A percentile compares a stretch with the other conserved stretches of the same genome.
Conservation (phyloP, 83 land plant genomes). For the Larix sibirica region DNA sequence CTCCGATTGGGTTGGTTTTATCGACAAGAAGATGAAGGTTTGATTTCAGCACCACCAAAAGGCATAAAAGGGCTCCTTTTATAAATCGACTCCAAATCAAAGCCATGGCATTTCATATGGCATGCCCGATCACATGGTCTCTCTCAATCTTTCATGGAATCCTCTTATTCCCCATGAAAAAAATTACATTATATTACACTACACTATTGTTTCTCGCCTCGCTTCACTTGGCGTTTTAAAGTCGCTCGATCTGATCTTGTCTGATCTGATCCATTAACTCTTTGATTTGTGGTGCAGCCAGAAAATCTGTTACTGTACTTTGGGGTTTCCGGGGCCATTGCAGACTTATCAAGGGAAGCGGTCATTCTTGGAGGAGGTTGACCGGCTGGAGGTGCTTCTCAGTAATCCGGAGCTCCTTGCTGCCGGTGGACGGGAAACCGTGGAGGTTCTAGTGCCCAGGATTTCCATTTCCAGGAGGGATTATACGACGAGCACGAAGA, state of each 20-base stretch:
- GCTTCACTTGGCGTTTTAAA: neutral
- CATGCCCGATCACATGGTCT: slow-evolving; percentile 70
- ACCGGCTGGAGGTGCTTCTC: slow-evolving; percentile 38
- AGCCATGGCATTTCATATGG: slow-evolving; percentile 68
- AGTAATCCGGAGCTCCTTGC: slow-evolving; percentile 28
- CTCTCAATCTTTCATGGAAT: neutral
- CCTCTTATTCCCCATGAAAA: neutral
- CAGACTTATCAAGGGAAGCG: slow-evolving; percentile 17
- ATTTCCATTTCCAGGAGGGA: slow-evolving; percentile 1
- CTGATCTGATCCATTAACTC: neutral
- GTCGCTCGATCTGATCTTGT: neutral
- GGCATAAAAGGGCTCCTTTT: no score
- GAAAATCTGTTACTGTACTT: slow-evolving; percentile 58
- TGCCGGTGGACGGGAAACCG: slow-evolving; percentile 17
- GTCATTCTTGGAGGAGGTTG: slow-evolving; percentile 42
- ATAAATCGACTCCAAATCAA: slow-evolving; percentile 7
- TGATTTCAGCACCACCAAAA: no score
- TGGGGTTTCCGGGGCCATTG: slow-evolving; percentile 51
- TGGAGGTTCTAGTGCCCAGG: slow-evolving; percentile 25
- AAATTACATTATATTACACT: neutral
- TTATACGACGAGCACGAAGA: neutral
- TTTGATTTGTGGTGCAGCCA: slow-evolving; percentile 28
- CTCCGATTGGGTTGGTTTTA: no score
- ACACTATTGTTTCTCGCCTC: neutral
- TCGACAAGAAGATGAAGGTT: no score